Conservation (phyloP, 2,329 filamentous ascomycete genomes). For the Penicillium freii region DNA sequence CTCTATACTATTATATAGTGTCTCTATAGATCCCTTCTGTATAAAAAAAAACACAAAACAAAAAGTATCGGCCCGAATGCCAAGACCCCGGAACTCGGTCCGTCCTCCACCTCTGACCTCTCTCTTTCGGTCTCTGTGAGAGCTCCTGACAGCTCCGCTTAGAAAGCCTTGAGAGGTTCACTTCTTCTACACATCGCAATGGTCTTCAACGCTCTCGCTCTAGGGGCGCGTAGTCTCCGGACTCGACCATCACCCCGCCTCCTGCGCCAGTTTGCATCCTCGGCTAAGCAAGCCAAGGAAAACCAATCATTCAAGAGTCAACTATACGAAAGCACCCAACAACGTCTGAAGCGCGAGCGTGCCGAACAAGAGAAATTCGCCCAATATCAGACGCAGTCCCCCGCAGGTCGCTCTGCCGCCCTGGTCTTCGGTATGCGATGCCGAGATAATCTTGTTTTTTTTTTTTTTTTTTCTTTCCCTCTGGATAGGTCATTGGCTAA, state of each 20-base stretch:
- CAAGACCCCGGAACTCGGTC: constrained; percentile 8
- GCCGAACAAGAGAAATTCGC: constrained; percentile 55
- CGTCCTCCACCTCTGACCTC: constrained; percentile 6
- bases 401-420: constrained; percentile 40
- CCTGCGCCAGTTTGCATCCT: constrained; percentile 24
- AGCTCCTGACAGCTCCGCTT: not conserved
- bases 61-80: not conserved
- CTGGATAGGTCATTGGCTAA: constrained; percentile 11
- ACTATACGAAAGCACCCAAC: constrained; percentile 60
- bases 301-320: constrained; percentile 58
- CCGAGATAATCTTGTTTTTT: not conserved
- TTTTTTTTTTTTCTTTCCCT: not conserved
- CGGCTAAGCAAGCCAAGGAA: constrained; percentile 25
- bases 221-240: constrained; percentile 21
- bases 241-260: constrained; percentile 8
- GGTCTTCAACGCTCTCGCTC: constrained; percentile 18
- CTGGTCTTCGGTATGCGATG: constrained; percentile 35
- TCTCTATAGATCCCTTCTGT: too few species aligned
- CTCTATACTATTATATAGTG: not conserved
- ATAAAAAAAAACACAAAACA: not conserved
- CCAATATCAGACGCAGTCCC: constrained; percentile 42
- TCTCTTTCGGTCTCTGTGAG: not conserved
- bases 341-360: constrained; percentile 58
- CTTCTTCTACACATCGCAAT: constrained; percentile 15
- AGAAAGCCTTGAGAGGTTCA: not conserved